These are phyloP conservation scores for Pyrrhoderma lamaoense DNA, from an alignment of 1,284 basidiomycete genomes.

Conservation along the genomic window DNA sequence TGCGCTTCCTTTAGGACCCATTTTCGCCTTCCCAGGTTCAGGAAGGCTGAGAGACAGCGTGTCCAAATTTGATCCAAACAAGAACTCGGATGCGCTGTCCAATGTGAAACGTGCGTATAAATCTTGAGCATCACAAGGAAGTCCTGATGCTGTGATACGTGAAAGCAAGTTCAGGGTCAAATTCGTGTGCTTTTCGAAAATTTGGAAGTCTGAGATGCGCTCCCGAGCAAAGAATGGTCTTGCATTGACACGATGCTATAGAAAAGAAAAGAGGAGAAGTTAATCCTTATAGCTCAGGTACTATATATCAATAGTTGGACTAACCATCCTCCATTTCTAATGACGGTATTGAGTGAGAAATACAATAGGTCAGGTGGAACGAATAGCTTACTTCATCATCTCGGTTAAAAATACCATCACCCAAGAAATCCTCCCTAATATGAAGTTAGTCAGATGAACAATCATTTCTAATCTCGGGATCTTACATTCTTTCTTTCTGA, in stretches of 20 bases:
- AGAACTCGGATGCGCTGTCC: constrained; percentile 62
- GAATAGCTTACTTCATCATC: constrained; percentile 48
- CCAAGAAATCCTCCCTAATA: constrained; percentile 65
- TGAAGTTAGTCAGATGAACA: too few relatives aligned
- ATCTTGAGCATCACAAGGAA: constrained; percentile 57
- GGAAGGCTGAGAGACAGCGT: constrained; percentile 52
- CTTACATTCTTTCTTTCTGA: constrained; percentile 59
- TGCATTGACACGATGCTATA: constrained; percentile 57
- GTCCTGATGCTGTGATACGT: constrained; percentile 28
- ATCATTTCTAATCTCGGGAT: background rate
- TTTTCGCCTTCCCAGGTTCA: constrained; percentile 34
- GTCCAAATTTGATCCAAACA: constrained; percentile 56
- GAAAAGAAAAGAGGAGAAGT: constrained; percentile 1
- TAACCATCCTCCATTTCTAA: constrained; percentile 50
- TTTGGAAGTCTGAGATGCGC: constrained; percentile 59
- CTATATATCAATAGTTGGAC: constrained; percentile 16
- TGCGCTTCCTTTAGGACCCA: constrained; percentile 53
- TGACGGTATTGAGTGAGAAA: too few relatives aligned
- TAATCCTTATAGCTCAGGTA: background rate
- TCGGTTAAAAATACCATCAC: constrained; percentile 67
- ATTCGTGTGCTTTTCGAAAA: constrained; percentile 50
- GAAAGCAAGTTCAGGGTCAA: constrained; percentile 45
- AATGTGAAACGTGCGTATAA: constrained; percentile 62
- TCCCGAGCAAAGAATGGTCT: constrained; percentile 70
- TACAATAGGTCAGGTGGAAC: constrained; percentile 8